A percentile compares a stretch with the other conserved stretches of the same genome.
These are phyloP conservation scores for Asclepias syriaca DNA, from an alignment of 257 asterid species.

Conservation along the genomic window DNA sequence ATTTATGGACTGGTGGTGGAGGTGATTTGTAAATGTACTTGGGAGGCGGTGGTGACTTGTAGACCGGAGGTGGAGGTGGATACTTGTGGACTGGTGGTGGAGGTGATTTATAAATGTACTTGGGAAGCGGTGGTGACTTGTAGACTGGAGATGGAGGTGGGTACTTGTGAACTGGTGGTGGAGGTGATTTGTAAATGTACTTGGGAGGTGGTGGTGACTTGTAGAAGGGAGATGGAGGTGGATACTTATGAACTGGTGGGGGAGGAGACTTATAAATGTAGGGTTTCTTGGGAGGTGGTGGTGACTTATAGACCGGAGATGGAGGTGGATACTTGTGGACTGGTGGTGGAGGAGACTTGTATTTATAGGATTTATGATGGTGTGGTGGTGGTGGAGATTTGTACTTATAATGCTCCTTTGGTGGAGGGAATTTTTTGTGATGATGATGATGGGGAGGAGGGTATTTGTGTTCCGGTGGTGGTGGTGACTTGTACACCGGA, in stretches of 20 bases:
- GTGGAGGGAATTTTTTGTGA: background rate
- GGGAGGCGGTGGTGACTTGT: background rate
- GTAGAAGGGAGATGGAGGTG: background rate
- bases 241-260: background rate
- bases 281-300: background rate
- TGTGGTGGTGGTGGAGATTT: slow-evolving; percentile 4
- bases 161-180: background rate
- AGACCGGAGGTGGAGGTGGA: background rate
- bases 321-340: background rate
- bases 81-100: background rate
- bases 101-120: background rate
- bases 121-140: background rate
- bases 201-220: background rate
- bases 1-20: background rate
- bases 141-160: background rate
- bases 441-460: background rate
- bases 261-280: background rate
- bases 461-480: too few relatives aligned
- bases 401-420: background rate
- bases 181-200: background rate
- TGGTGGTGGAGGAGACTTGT: background rate
- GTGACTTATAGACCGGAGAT: background rate
- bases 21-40: background rate
- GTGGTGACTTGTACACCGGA: too few relatives aligned
- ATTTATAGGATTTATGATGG: background rate